phyloP scores from a whole-genome alignment of 371 early-diverging fungal species.

The Rhizopus delemar region DNA sequence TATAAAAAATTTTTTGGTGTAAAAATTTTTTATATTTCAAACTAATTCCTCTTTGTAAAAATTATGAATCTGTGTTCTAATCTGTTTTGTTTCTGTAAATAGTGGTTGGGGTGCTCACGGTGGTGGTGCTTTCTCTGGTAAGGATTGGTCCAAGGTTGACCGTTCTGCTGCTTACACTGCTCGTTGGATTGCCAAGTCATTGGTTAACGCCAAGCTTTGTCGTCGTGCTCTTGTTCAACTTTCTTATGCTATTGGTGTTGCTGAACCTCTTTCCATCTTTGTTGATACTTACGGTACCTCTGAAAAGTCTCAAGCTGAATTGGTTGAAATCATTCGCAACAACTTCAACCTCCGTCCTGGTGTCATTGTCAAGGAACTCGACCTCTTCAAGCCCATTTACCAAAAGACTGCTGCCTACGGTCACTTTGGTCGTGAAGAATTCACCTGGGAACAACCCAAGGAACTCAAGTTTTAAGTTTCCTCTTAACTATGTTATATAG shows the following conservation, averaged over 20 bases:
- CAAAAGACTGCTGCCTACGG: conserved; percentile 97
- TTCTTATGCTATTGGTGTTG: conserved; percentile 99
- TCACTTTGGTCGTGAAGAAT: conserved; percentile 97
- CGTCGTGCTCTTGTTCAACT: conserved; percentile 96
- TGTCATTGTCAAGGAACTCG: conserved; percentile 96
- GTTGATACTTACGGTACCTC: conserved; percentile 98
- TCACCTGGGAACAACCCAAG: conserved; percentile 97
- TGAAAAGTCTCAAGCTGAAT: conserved; percentile 83
- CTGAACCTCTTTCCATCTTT: conserved; percentile 96
- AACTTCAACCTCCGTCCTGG: conserved; percentile 99
- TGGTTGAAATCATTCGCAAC: conserved; percentile 91
- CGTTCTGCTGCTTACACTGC: conserved; percentile 99
- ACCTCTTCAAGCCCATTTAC: conserved; percentile 98
- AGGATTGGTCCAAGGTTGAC: conserved; percentile 99
- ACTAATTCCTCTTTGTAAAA: neutral
- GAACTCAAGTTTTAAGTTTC: conserved; percentile 71
- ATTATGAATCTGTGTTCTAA: conserved; percentile 16
- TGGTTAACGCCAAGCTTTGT: conserved; percentile 93
- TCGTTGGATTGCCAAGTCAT: conserved; percentile 98
- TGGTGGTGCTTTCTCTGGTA: conserved; percentile 99
- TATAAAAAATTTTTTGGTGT: conserved; percentile 13
- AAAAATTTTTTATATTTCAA: conserved; percentile 11
- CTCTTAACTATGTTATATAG: conserved; percentile 9
- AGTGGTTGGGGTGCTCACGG: conserved; percentile 99
- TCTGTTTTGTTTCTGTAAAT: conserved; percentile 33